A percentile compares a stretch with the other conserved stretches of the same genome.
Evolutionary conservation across 23 red algal genomes (phyloP).

Genomic region (Cyanidiococcus yangmingshanensis): DNA sequence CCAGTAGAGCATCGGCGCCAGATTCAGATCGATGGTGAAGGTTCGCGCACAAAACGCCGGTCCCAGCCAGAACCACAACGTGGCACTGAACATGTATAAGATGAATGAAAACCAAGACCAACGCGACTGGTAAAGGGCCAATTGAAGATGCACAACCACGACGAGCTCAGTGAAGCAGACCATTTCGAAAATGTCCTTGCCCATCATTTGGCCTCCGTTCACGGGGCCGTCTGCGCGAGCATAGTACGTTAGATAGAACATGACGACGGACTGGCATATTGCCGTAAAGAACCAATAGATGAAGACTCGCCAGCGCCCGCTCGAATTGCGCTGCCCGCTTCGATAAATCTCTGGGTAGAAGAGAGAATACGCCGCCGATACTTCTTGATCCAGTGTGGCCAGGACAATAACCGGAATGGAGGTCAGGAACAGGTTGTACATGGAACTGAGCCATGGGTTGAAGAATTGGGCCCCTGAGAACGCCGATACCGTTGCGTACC

Average conservation of each 20-base stretch:
- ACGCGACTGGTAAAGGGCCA: conserved; percentile 44
- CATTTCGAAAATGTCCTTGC: conserved; percentile 36
- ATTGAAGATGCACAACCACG: conserved; percentile 14
- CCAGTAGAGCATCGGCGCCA: conserved; percentile 13
- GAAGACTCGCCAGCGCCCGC: conserved; percentile 50
- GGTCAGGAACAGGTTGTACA: conserved; percentile 82
- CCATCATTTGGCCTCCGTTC: conserved; percentile 45
- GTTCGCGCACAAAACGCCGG: conserved; percentile 12
- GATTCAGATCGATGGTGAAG: conserved; percentile 6
- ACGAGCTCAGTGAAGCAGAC: conserved; percentile 20
- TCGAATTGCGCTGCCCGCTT: conserved; percentile 55
- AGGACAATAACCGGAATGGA: conserved; percentile 63
- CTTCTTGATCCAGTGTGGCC: conserved; percentile 79
- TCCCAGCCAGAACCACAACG: conserved; percentile 20
- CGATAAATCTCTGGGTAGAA: conserved; percentile 70
- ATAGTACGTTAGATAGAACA: conserved; percentile 47
- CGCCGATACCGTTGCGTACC: conserved; percentile 46
- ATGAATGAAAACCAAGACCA: conserved; percentile 40
- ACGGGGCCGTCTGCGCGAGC: conserved; percentile 42
- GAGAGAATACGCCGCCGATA: conserved; percentile 60
- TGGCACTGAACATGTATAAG: conserved; percentile 14
- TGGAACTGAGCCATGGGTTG: conserved; percentile 70
- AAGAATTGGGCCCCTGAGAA: conserved; percentile 71
- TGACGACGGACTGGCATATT: conserved; percentile 66
- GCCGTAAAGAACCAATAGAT: conserved; percentile 47